Evolutionary conservation across 1,139 yeast species (phyloP).

Genomic region (Suhomyces yuchorum): DNA sequence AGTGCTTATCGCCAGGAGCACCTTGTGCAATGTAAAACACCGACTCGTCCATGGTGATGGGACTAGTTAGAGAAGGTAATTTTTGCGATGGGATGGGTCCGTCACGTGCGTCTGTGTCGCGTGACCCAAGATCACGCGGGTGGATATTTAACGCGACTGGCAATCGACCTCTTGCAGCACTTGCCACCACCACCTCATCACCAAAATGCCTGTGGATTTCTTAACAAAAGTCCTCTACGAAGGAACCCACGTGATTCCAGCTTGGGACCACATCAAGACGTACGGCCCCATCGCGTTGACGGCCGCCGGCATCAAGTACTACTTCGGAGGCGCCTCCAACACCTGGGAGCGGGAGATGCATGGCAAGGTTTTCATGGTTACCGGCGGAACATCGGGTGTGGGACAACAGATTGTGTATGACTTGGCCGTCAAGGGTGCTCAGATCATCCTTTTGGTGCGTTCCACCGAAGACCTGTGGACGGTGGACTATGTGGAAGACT

Average conservation of each 20-base stretch:
- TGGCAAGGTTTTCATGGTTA: constrained; percentile 76
- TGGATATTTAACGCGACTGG: no score
- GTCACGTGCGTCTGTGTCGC: no score
- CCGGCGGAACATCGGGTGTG: constrained; percentile 89
- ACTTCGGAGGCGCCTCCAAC: constrained; percentile 74
- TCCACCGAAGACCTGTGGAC: constrained; percentile 72
- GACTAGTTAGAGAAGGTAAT: neutral
- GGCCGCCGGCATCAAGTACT: constrained; percentile 53
- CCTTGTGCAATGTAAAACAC: constrained; percentile 59
- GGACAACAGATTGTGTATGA: constrained; percentile 79
- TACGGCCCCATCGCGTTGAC: constrained; percentile 51
- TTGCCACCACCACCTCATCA: neutral
- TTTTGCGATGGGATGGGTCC: constrained; percentile 1
- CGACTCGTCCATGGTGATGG: constrained; percentile 56
- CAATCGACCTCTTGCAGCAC: neutral
- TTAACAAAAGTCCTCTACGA: constrained; percentile 64
- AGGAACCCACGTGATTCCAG: constrained; percentile 76
- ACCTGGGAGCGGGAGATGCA: constrained; percentile 93
- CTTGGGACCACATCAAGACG: constrained; percentile 57
- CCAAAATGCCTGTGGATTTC: constrained; percentile 78
- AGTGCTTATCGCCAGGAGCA: constrained; percentile 47
- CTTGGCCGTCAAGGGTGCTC: constrained; percentile 83
- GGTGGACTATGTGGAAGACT: constrained; percentile 73
- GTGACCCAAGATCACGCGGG: no score
- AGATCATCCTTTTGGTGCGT: constrained; percentile 71